Base-by-base conservation (phyloP, 768 basidiomycete genomes). In the Suillus subluteus region DNA sequence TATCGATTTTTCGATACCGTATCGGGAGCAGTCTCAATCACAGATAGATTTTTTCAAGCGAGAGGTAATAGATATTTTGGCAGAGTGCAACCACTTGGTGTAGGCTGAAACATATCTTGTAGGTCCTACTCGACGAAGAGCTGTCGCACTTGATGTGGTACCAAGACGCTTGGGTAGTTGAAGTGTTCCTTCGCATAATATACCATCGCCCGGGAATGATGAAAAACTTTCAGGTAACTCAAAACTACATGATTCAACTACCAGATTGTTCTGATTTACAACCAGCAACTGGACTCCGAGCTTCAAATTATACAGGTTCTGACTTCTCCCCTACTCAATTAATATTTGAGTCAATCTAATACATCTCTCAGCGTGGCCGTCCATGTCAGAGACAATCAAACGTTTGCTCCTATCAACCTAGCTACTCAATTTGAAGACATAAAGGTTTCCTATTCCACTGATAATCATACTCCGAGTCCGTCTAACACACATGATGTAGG, bases 1-100 rank as follows among this genome's bases (percentile, higher is more conserved):
- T 18, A 21, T 61, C 6, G 59, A 61, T 43, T 43, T 61, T 61
- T 61, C 59, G 30, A 61, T 43, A 41, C 30, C 59, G 6, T 43
- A 61, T 30, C 7, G 6, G 59, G 12, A 43, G 16, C 59, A 61
- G 41, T 9, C 59, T 61, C 18, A 21, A 32, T 30, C 18, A 12
- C 1, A 2, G 13, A 21, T 61, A 21, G 59, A 61, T 1, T 61
- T 41, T 13, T 61, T 61, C 18, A 61, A 61, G 41, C 21, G 59
- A 16, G 59, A 61, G 59, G 59, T 61, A 61, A 30, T 32, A 12
- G 7, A 38, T 40, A n/a, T 41, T 41, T 43, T 21, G 26, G 26
- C 40, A 26, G 38, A 18, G 40, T 55, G 30, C 11, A 11, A 30
- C 4, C 18, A 18, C 9, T 32, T 30, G 3, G 18, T 21, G 8